Conservation (phyloP, 2,329 filamentous ascomycete species). For the Fusarium kyushuense region DNA sequence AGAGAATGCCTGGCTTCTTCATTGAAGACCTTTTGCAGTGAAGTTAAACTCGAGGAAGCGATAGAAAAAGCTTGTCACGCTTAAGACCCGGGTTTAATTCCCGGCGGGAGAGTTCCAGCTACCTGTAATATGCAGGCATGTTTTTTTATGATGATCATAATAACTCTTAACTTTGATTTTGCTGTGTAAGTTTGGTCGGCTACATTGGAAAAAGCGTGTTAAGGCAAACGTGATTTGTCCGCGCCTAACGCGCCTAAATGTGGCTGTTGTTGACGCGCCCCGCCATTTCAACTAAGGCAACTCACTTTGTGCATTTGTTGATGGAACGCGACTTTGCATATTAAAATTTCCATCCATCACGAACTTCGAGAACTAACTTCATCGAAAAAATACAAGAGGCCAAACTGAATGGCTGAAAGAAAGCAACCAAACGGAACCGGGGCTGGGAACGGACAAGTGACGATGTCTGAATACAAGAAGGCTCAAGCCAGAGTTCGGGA, state of each 20-base stretch:
- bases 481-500: conserved; percentile 62
- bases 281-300: conserved; percentile 19
- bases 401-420: conserved; percentile 51
- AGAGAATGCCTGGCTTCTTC: too few relatives aligned
- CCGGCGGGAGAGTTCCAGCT: conserved; percentile 31
- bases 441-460: conserved; percentile 50
- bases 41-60: too few relatives aligned
- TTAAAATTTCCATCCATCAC: background rate
- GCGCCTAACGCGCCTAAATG: conserved; percentile 19
- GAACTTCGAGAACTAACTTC: background rate
- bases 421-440: conserved; percentile 46
- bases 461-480: conserved; percentile 63
- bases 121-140: conserved; percentile 9
- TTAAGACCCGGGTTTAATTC: conserved; percentile 36
- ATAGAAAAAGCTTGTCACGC: conserved; percentile 20
- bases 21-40: too few relatives aligned
- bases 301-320: conserved; percentile 15
- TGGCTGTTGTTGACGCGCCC: conserved; percentile 17
- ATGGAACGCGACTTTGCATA: conserved; percentile 14
- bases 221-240: background rate
- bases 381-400: background rate
- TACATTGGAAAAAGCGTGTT: background rate
- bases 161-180: background rate
- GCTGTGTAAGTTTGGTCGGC: background rate
- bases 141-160: conserved; percentile 6